Percentiles rank a stretch among this genome's conserved stretches.
phyloP scores from a whole-genome alignment of 2,329 filamentous ascomycete species.

The Knoxdaviesia capensis region DNA sequence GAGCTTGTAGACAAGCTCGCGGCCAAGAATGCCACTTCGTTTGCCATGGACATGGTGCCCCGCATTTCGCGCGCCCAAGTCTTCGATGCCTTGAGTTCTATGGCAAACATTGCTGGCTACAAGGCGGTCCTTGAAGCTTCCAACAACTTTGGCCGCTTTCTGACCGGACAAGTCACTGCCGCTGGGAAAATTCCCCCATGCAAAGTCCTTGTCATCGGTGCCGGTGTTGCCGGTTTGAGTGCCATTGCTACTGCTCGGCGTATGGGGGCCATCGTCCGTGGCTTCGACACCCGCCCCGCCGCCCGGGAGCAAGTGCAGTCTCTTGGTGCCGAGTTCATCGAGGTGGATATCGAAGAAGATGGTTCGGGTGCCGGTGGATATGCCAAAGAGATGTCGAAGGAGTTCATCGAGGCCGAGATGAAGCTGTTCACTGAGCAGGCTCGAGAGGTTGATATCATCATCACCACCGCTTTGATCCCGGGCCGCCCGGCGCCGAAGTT shows the following conservation, averaged over 20 bases:
- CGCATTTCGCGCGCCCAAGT: constrained; percentile 76
- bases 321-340: constrained; percentile 73
- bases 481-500: constrained; percentile 66
- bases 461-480: constrained; percentile 82
- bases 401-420: constrained; percentile 86
- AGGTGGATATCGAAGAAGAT: constrained; percentile 70
- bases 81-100: constrained; percentile 75
- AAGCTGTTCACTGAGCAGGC: constrained; percentile 78
- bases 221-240: constrained; percentile 72
- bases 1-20: constrained; percentile 54
- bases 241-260: constrained; percentile 73
- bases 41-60: constrained; percentile 87
- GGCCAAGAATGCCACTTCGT: constrained; percentile 48
- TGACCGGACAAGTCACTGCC: constrained; percentile 78
- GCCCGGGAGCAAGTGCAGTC: constrained; percentile 81
- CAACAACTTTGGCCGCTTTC: constrained; percentile 71
- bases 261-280: constrained; percentile 74
- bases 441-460: constrained; percentile 75
- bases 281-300: constrained; percentile 79
- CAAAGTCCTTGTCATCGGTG: constrained; percentile 79
- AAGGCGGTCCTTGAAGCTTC: constrained; percentile 81
- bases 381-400: constrained; percentile 85
- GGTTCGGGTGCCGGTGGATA: constrained; percentile 73
- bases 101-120: constrained; percentile 90
- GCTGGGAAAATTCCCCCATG: constrained; percentile 80